Conservation (phyloP, 2,329 filamentous ascomycete species). For the Ceratocystis cubensis region DNA sequence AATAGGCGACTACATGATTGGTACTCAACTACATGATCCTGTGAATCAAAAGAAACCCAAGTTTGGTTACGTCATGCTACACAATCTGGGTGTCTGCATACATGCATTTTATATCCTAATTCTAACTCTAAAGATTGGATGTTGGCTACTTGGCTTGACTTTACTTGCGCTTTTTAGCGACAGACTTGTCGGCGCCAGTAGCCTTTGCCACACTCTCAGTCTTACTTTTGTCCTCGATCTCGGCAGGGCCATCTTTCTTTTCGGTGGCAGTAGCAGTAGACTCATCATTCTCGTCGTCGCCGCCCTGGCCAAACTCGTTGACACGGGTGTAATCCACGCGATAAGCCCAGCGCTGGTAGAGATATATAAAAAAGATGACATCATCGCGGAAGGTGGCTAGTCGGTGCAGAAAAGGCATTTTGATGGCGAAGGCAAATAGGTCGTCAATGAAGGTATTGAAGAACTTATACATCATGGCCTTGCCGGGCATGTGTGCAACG, state of each 20-base stretch:
- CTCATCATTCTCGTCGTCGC: slow-evolving; percentile 58
- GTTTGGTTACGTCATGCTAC: too few species aligned
- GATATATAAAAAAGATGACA: slow-evolving; percentile 93
- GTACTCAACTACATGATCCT: background rate
- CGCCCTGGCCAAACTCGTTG: slow-evolving; percentile 96
- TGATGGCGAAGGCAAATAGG: slow-evolving; percentile 96
- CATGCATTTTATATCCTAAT: background rate
- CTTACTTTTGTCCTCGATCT: slow-evolving; percentile 28
- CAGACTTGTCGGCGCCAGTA: slow-evolving; percentile 39
- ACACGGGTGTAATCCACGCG: slow-evolving; percentile 81
- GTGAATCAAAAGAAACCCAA: background rate
- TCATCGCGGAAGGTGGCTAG: slow-evolving; percentile 89
- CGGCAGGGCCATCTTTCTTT: slow-evolving; percentile 31
- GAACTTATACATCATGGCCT: slow-evolving; percentile 97
- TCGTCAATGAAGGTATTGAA: slow-evolving; percentile 98
- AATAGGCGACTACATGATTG: background rate
- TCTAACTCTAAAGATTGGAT: background rate
- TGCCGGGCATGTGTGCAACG: slow-evolving; percentile 91
- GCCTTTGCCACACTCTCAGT: slow-evolving; percentile 32
- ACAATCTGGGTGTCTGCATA: background rate
- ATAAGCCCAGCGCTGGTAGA: slow-evolving; percentile 92
- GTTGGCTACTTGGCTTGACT: background rate
- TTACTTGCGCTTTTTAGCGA: slow-evolving; percentile 34
- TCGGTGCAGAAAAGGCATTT: slow-evolving; percentile 91
- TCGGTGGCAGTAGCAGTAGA: slow-evolving; percentile 27